Conservation (phyloP, 2,329 filamentous ascomycete species). For the Aspergillus oerlinghausenensis region DNA sequence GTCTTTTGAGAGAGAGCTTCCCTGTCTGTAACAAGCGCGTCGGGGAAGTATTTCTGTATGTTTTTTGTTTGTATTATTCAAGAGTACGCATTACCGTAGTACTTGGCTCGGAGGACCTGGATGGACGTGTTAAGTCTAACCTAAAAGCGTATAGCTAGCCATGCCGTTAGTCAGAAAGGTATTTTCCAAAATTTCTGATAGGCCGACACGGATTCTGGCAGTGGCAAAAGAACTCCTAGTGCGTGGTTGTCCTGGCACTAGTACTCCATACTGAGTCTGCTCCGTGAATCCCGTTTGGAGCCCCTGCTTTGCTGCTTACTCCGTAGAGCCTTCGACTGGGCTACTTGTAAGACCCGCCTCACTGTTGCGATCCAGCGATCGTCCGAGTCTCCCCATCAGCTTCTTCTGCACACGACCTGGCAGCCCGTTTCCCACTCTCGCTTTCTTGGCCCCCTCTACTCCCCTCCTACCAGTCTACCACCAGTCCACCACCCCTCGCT, state of each 20-base stretch:
- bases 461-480: too few relatives aligned
- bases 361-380: conserved; percentile 22
- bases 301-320: conserved; percentile 18
- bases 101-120: neutral
- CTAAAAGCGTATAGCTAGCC: conserved; percentile 6
- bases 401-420: conserved; percentile 20
- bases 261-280: conserved; percentile 5
- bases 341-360: conserved; percentile 16
- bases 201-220: conserved; percentile 1
- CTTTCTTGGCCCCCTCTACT: conserved; percentile 10
- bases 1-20: too few relatives aligned
- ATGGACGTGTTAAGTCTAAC: conserved; percentile 13
- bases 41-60: conserved; percentile 9
- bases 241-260: conserved; percentile 10
- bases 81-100: neutral
- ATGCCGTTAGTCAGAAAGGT: conserved; percentile 17
- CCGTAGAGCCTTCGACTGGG: conserved; percentile 8
- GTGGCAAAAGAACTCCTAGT: conserved; percentile 13
- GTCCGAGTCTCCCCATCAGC: conserved; percentile 14
- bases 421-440: conserved; percentile 13
- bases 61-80: conserved; percentile 6
- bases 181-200: conserved; percentile 1
- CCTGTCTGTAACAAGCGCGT: neutral
- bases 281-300: too few relatives aligned
- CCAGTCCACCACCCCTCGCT: too few relatives aligned